A percentile compares a stretch with the other conserved stretches of the same genome.
These are phyloP conservation scores for Pulveroboletus frians DNA, from an alignment of 768 basidiomycete genomes.

Conservation along the genomic window DNA sequence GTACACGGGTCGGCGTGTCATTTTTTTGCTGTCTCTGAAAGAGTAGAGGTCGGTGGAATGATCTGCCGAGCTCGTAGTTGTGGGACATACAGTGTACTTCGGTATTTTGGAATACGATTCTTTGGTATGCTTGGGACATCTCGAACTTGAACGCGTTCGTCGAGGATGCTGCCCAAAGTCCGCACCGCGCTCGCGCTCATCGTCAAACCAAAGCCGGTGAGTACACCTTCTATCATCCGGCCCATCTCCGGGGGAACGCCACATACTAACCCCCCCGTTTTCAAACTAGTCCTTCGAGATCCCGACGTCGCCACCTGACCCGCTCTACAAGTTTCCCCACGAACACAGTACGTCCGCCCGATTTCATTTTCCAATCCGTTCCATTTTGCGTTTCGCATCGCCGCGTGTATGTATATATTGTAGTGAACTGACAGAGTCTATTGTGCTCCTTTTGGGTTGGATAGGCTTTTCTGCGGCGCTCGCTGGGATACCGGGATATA, in stretches of 20 bases:
- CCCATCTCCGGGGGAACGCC: no score
- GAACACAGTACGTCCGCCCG: constrained; percentile 14
- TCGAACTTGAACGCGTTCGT: background rate
- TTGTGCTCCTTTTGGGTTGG: background rate
- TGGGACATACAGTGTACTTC: constrained; percentile 65
- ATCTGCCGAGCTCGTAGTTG: constrained; percentile 56
- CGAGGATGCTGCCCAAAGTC: constrained; percentile 9
- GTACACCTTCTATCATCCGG: constrained; percentile 2
- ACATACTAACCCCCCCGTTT: background rate
- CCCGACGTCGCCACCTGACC: constrained; percentile 24
- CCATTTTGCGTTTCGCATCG: background rate
- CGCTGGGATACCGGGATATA: constrained; percentile 13
- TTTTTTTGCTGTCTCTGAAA: constrained; percentile 43
- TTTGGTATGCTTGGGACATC: no score
- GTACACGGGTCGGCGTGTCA: constrained; percentile 36
- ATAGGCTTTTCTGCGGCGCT: constrained; percentile 23
- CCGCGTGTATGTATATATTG: background rate
- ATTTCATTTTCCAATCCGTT: no score
- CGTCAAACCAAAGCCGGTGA: constrained; percentile 27
- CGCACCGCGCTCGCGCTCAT: constrained; percentile 20
- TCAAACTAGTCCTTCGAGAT: constrained; percentile 23
- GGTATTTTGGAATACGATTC: no score
- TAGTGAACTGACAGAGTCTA: no score
- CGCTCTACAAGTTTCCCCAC: constrained; percentile 23
- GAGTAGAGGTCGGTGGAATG: constrained; percentile 51